Base-by-base conservation (phyloP, 2,329 filamentous ascomycete genomes). In the Ophiognomonia clavigignenti-juglandacearum region DNA sequence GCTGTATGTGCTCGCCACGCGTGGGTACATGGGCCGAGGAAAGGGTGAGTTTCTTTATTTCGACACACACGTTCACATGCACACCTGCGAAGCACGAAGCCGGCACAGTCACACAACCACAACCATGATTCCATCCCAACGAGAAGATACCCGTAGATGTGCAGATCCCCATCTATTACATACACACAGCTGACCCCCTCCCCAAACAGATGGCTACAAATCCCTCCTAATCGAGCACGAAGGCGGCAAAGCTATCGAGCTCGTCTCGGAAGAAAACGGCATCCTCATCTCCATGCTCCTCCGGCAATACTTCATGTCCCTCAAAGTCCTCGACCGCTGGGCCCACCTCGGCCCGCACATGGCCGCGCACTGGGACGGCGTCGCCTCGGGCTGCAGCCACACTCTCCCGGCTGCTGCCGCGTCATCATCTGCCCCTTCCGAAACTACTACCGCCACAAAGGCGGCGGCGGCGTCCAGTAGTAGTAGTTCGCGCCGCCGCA, bases 11-110 rank as follows among this genome's bases (percentile, higher is more conserved):
- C 71, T 96, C 3, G 85, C 84, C 8, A 96, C 90, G 0, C 72
- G 90, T 47, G 89, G 88, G 0, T 96, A 96, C 61, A 95, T 96
- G 89, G 85, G 78, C 4, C 79, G 88, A 29, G 90, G 90, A 18
- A 93, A 92, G 64, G 71, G 72, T 73, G 50, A 45, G 58, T 49
- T 2, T 6, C 4, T 23, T 8, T 6, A 26, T 6, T 26, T 26
- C 24, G 10, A 6, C 24, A 6, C 10, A 10, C 24, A 6, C 24
- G n/a, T n/a, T 26, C 6, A 26, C 10, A 26, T 26, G 10, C 24
- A 26, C 24, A 26, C n/a, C n/a, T n/a, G n/a, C n/a, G n/a, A n/a
- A n/a, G n/a, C n/a, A n/a, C n/a, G n/a, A n/a, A n/a, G n/a, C n/a
- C n/a, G n/a, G n/a, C n/a, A n/a, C n/a, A n/a, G n/a, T n/a, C n/a